Evolutionary conservation across 768 basidiomycete species (phyloP).

Genomic region (Rubroboletus satanas): DNA sequence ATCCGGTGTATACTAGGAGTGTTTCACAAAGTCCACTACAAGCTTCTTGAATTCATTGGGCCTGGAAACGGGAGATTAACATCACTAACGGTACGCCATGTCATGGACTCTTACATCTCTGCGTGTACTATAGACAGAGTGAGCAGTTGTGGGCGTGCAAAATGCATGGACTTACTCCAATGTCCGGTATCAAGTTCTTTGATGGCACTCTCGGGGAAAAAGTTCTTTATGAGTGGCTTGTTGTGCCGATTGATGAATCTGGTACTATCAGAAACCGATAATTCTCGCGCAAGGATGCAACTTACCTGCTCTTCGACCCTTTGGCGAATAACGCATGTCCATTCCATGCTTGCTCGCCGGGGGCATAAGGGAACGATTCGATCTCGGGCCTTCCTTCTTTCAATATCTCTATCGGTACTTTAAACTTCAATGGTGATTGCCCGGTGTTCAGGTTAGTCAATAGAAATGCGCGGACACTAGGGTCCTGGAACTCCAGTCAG

Average conservation of each 20-base stretch:
- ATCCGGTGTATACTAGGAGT: slow-evolving; percentile 11
- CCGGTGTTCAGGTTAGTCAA: slow-evolving; percentile 68
- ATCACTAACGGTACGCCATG: background rate
- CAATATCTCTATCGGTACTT: slow-evolving; percentile 69
- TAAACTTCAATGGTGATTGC: slow-evolving; percentile 51
- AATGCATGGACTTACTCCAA: slow-evolving; percentile 60
- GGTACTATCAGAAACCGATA: slow-evolving; percentile 1
- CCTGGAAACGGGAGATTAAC: slow-evolving; percentile 23
- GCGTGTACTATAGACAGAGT: slow-evolving; percentile 60
- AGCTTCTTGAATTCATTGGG: slow-evolving; percentile 55
- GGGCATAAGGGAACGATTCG: slow-evolving; percentile 73
- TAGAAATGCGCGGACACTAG: slow-evolving; percentile 74
- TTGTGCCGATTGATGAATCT: slow-evolving; percentile 79
- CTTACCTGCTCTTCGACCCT: slow-evolving; percentile 71
- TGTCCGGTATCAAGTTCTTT: slow-evolving; percentile 73
- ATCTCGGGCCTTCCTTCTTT: slow-evolving; percentile 58
- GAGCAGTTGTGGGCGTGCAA: background rate
- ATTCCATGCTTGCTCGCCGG: slow-evolving; percentile 48
- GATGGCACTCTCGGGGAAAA: slow-evolving; percentile 70
- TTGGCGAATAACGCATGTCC: slow-evolving; percentile 73
- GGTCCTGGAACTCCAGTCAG: slow-evolving; percentile 49
- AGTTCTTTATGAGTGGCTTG: slow-evolving; percentile 51
- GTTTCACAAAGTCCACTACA: slow-evolving; percentile 27
- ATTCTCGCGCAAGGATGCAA: slow-evolving; percentile 3
- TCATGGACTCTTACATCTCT: slow-evolving; percentile 47